phyloP scores from a whole-genome alignment of 2,329 filamentous ascomycete genomes.

The Cladosporium halotolerans region DNA sequence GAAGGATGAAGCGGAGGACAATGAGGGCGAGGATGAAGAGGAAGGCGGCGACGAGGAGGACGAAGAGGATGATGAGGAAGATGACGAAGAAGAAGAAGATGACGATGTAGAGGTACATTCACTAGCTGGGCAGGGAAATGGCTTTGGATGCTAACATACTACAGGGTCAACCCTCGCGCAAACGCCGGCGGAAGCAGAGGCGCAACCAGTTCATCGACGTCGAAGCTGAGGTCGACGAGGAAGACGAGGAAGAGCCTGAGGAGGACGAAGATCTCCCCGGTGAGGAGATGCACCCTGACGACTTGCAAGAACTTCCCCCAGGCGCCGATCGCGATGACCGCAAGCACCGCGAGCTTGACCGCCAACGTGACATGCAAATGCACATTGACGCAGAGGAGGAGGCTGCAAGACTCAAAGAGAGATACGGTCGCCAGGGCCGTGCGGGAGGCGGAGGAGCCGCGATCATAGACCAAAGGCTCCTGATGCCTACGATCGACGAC shows the following conservation, averaged over 20 bases:
- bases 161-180: constrained; percentile 64
- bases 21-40: constrained; percentile 49
- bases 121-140: background rate
- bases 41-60: constrained; percentile 30
- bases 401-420: constrained; percentile 76
- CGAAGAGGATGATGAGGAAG: constrained; percentile 28
- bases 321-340: constrained; percentile 82
- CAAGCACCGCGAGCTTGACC: constrained; percentile 88
- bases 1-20: constrained; percentile 48
- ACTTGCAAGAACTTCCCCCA: constrained; percentile 67
- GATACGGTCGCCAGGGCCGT: constrained; percentile 71
- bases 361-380: constrained; percentile 77
- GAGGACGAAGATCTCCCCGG: constrained; percentile 83
- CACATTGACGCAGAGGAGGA: constrained; percentile 92
- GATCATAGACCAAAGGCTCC: constrained; percentile 74
- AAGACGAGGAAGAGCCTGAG: constrained; percentile 81
- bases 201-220: constrained; percentile 91
- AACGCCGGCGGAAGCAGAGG: constrained; percentile 66
- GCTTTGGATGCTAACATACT: constrained; percentile 27
- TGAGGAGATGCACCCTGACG: constrained; percentile 84
- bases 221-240: constrained; percentile 93
- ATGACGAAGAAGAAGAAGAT: constrained; percentile 24
- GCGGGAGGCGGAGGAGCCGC: constrained; percentile 60
- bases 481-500: constrained; percentile 89
- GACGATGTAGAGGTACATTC: constrained; percentile 13